Evolutionary conservation across 2,329 filamentous ascomycete species (phyloP).

Genomic region (Botrytis fragariae): DNA sequence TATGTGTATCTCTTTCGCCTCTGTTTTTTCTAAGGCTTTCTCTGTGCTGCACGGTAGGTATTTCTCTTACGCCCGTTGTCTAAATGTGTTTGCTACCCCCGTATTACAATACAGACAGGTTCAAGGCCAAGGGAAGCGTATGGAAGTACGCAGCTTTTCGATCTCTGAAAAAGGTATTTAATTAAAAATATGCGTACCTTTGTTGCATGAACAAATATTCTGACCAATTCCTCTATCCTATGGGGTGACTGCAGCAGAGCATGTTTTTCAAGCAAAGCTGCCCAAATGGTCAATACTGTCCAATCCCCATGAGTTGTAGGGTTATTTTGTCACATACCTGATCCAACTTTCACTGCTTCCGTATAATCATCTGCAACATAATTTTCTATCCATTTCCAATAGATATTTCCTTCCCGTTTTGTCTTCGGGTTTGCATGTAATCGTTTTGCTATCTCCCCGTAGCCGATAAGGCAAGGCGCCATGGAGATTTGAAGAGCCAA

Average conservation of each 20-base stretch:
- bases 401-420: slow-evolving; percentile 63
- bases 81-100: neutral
- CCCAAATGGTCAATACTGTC: slow-evolving; percentile 1
- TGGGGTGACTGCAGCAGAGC: slow-evolving; percentile 69
- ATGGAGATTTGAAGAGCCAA: slow-evolving; percentile 81
- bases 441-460: slow-evolving; percentile 73
- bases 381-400: slow-evolving; percentile 89
- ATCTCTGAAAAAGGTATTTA: neutral
- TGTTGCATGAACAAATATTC: slow-evolving; percentile 85
- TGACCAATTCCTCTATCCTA: slow-evolving; percentile 76
- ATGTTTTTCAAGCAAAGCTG: slow-evolving; percentile 73
- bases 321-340: slow-evolving; percentile 49
- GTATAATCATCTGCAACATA: slow-evolving; percentile 80
- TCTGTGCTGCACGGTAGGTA: neutral
- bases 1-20: neutral
- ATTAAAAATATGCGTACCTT: slow-evolving; percentile 53
- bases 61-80: neutral
- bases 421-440: slow-evolving; percentile 63
- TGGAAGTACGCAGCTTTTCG: neutral
- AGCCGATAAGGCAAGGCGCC: slow-evolving; percentile 86
- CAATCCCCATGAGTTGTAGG: neutral
- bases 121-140: neutral
- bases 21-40: neutral
- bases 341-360: slow-evolving; percentile 67
- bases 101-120: neutral